A percentile compares a stretch with the other conserved stretches of the same genome.
Evolutionary conservation across 2,329 filamentous ascomycete genomes (phyloP).

Genomic region (Nothopassalora personata): DNA sequence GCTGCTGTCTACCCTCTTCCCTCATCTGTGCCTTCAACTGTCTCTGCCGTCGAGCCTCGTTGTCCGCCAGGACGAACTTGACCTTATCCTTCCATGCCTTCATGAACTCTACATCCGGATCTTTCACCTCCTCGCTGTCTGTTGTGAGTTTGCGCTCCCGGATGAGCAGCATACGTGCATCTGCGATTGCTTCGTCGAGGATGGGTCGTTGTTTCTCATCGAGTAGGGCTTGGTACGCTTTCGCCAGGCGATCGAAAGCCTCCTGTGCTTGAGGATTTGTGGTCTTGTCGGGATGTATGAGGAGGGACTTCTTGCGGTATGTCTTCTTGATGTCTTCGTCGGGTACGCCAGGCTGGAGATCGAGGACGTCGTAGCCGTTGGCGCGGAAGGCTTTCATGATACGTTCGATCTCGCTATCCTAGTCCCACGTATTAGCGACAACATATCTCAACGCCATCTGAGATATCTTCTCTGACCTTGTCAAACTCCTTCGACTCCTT

Average conservation of each 20-base stretch:
- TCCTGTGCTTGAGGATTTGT: constrained; percentile 85
- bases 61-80: constrained; percentile 83
- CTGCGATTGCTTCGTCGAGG: constrained; percentile 91
- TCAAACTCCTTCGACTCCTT: constrained; percentile 83
- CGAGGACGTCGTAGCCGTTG: constrained; percentile 85
- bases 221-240: constrained; percentile 83
- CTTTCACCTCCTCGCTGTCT: constrained; percentile 77
- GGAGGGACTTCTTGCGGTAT: constrained; percentile 96
- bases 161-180: constrained; percentile 90
- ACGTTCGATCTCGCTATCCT: constrained; percentile 94
- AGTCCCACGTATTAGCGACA: constrained; percentile 1
- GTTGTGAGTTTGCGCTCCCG: constrained; percentile 90
- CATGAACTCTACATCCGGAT: constrained; percentile 67
- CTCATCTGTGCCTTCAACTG: constrained; percentile 93
- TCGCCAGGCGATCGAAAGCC: constrained; percentile 93
- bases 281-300: constrained; percentile 98
- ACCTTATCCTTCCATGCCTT: constrained; percentile 86
- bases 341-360: constrained; percentile 88
- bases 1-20: constrained; percentile 87
- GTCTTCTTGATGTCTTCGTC: constrained; percentile 92
- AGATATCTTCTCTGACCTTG: constrained; percentile 54
- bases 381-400: constrained; percentile 86
- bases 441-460: not conserved
- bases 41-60: constrained; percentile 75
- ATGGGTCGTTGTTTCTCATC: constrained; percentile 86